Evolutionary conservation across 805 yeast species (phyloP), one percentile per base, ranked within the genome.

Genomic region (Blastobotrys chiropterorum): DNA sequence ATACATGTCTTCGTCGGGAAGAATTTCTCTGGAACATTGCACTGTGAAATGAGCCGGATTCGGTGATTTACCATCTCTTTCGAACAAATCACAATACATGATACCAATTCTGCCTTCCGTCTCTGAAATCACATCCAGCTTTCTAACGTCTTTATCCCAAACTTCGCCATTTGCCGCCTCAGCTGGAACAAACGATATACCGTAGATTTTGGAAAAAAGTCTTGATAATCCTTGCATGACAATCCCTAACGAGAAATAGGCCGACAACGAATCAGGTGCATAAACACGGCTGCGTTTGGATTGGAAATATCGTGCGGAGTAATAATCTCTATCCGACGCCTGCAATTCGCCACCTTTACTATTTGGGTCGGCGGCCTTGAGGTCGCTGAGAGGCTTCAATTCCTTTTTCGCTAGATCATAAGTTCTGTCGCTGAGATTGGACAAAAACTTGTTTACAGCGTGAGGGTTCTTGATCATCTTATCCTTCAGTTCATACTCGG

Each of bases 41-140:
- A 94, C 87, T 0, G 98, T 94, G 69, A 88, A 94, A 69, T 94
- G 99, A 0, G 98, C 95, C 1, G 99, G 97, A 53, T 85, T 82
- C 1, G 88, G 82, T 0, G 86, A 80, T 66, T 86, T 86, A 13
- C 85, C 84, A 6, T 74, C 75, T 50, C 96, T 76, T 56, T 85
- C 84, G 73, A 92, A 87, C 49, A 94, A 73, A 66, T 94, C 99
- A 59, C 95, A 79, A 65, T 94, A 94, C 21, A 94, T 80, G 47
- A 85, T 79, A 1, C 98, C 99, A 42, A 86, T 75, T 22, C 82
- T 64, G 0, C 82, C 85, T 34, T 80, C 77, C 0, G 70, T 66
- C 38, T 82, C 83, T 54, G 87, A 83, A 39, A 80, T 77, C 5
- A 88, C 96, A 56, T 85, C 80, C 26, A 94, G 71, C 59, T 88